Evolutionary conservation across 306 rosid genomes (phyloP), one percentile per base, ranked within the genome.

Genomic region (Inga laurina): DNA sequence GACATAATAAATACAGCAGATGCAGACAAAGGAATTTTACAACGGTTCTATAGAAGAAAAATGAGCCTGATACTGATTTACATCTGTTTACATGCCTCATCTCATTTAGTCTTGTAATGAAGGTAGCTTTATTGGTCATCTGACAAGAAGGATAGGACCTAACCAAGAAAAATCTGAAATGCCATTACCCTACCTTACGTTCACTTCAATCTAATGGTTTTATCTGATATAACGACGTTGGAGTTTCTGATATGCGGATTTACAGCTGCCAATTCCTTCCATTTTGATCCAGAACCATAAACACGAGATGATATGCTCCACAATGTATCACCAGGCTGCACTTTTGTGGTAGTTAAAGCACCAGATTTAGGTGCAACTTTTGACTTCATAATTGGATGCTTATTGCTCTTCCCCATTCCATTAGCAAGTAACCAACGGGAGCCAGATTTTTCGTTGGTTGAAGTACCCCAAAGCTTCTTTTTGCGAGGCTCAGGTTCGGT

Each of bases 351-450:
- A 43, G 84, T 86, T 0, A 85, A 77, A 72, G 73, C 73, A 65
- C 80, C 64, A 39, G 92, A 82, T 84, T 91, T 90, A 3, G 91
- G 37, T 37, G 82, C 88, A 69, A 46, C 65, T 86, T 87, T 92
- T 56, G 97, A 76, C 89, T 91, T 96, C 85, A 90, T 21, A 9
- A 86, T 44, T 51, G 91, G 90, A 80, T 92, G 86, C 80, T 90
- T 91, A 77, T 84, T 88, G 84, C 66, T 74, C 83, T 94, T 96
- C 24, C 97, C 93, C 97, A 92, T 92, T 80, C 98, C 99, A 78
- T 91, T 92, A 8, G 98, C 98, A 70, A 96, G 78, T 89, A 94
- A 80, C 99, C 99, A 94, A 14, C 99, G 97, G 4, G 99, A 96
- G 77, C 95, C 94, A 10, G 98, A 92, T 49, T 92, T 86, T 66